Conservation (phyloP, 805 yeast genomes). For the Wickerhamomyces bisporus region DNA sequence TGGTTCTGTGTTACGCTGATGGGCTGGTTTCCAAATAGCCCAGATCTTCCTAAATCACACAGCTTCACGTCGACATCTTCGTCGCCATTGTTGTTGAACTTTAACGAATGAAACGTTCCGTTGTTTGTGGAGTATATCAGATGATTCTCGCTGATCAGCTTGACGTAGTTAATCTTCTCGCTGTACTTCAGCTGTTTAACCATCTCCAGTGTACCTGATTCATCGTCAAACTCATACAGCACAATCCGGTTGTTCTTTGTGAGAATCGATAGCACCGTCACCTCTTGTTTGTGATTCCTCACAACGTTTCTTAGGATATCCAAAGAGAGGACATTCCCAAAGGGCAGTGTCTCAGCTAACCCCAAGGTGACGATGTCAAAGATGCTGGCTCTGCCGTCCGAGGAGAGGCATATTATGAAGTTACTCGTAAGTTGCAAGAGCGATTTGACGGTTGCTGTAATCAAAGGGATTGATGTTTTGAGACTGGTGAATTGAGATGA, state of each 20-base stretch:
- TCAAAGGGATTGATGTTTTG: background rate
- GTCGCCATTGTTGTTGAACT: background rate
- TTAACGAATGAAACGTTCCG: background rate
- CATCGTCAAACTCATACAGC: conserved; percentile 10
- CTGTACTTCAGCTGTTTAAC: conserved; percentile 21
- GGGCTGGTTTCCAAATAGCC: conserved; percentile 2
- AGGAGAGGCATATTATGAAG: background rate
- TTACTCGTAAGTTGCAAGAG: background rate
- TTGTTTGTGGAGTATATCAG: background rate
- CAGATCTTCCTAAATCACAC: background rate
- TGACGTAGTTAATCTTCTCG: conserved; percentile 22
- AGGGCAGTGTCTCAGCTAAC: conserved; percentile 14
- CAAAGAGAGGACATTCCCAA: conserved; percentile 10
- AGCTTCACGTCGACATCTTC: background rate
- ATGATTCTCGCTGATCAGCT: conserved; percentile 15
- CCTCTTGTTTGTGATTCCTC: too few species aligned
- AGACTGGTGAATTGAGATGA: background rate
- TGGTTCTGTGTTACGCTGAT: background rate
- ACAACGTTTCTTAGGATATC: conserved; percentile 3
- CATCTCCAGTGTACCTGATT: conserved; percentile 19
- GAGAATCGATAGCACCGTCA: conserved; percentile 8
- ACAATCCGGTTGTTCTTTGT: conserved; percentile 13
- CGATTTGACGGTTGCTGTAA: background rate
- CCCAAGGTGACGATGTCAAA: conserved; percentile 1
- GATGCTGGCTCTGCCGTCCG: conserved; percentile 3